A percentile compares a stretch with the other conserved stretches of the same genome.
phyloP scores from a whole-genome alignment of 768 basidiomycete species.

The Omphalotus guepiniiformis region DNA sequence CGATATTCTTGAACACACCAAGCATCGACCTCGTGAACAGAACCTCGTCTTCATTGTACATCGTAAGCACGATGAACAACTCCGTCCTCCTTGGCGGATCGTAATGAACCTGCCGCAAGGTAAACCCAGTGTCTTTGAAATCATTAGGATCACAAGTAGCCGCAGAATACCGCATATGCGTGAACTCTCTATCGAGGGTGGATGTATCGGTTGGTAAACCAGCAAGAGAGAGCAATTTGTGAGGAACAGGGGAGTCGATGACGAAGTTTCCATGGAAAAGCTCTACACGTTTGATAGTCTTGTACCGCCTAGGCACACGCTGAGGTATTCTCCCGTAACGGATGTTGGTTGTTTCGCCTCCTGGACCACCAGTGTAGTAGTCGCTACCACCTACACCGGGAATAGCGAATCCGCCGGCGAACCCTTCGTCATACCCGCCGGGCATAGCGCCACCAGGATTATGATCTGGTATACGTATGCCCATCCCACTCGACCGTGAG shows the following conservation, averaged over 20 bases:
- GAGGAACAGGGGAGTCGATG: constrained; percentile 83
- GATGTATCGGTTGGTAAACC: constrained; percentile 17
- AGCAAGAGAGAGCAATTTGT: constrained; percentile 74
- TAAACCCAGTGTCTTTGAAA: constrained; percentile 78
- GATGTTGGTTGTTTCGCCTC: constrained; percentile 52
- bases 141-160: constrained; percentile 96
- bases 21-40: constrained; percentile 93
- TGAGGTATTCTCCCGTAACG: constrained; percentile 91
- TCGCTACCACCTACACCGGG: constrained; percentile 39
- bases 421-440: constrained; percentile 10
- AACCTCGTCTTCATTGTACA: constrained; percentile 94
- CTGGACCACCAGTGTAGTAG: constrained; percentile 27
- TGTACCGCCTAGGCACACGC: constrained; percentile 82
- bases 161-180: constrained; percentile 94
- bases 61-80: constrained; percentile 95
- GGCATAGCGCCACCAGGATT: constrained; percentile 18
- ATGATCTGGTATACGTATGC: constrained; percentile 22
- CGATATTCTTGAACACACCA: constrained; percentile 92
- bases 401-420: constrained; percentile 16
- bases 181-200: constrained; percentile 79
- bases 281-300: constrained; percentile 91
- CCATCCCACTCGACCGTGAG: constrained; percentile 14
- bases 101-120: constrained; percentile 86
- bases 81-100: constrained; percentile 90
- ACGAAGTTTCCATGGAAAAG: constrained; percentile 94